These are phyloP conservation scores for Aureoboletus auriporus DNA, from an alignment of 768 basidiomycete species.

Conservation along the genomic window DNA sequence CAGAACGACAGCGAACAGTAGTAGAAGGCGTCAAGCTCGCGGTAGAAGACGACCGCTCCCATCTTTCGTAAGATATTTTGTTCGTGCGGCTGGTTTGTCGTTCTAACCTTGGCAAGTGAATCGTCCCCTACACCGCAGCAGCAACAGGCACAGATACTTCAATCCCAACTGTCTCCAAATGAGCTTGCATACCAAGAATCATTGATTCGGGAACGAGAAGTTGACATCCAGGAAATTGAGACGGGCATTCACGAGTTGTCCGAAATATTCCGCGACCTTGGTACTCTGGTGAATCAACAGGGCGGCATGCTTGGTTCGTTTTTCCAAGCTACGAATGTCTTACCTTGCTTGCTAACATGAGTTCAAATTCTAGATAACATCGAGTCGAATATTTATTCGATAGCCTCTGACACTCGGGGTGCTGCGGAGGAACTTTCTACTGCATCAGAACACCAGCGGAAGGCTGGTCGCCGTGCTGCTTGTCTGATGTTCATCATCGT, in stretches of 20 bases:
- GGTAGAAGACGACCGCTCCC: slow-evolving; percentile 67
- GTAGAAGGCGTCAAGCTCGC: slow-evolving; percentile 84
- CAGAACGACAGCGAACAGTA: slow-evolving; percentile 83
- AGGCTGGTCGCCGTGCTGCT: slow-evolving; percentile 84
- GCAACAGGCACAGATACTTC: slow-evolving; percentile 66
- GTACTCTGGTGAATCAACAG: slow-evolving; percentile 91
- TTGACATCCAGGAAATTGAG: slow-evolving; percentile 95
- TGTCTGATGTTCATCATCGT: slow-evolving; percentile 88
- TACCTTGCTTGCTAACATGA: not conserved
- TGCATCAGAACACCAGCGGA: slow-evolving; percentile 91
- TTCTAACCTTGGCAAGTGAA: slow-evolving; percentile 23
- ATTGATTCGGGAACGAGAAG: slow-evolving; percentile 75
- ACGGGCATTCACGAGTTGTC: slow-evolving; percentile 93
- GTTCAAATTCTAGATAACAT: slow-evolving; percentile 70
- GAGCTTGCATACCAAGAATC: slow-evolving; percentile 97
- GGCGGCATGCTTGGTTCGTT: slow-evolving; percentile 87
- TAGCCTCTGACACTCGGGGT: slow-evolving; percentile 74
- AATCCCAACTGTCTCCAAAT: slow-evolving; percentile 76
- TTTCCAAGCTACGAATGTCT: not conserved
- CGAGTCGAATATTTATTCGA: slow-evolving; percentile 86
- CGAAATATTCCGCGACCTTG: slow-evolving; percentile 95
- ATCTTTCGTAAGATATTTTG: slow-evolving; percentile 17
- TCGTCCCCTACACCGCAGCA: slow-evolving; percentile 48
- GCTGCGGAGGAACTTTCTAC: slow-evolving; percentile 85
- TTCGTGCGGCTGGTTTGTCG: not conserved